Conservation (phyloP, 163 green algal species). For the Chlamydomonas reinhardtii region DNA sequence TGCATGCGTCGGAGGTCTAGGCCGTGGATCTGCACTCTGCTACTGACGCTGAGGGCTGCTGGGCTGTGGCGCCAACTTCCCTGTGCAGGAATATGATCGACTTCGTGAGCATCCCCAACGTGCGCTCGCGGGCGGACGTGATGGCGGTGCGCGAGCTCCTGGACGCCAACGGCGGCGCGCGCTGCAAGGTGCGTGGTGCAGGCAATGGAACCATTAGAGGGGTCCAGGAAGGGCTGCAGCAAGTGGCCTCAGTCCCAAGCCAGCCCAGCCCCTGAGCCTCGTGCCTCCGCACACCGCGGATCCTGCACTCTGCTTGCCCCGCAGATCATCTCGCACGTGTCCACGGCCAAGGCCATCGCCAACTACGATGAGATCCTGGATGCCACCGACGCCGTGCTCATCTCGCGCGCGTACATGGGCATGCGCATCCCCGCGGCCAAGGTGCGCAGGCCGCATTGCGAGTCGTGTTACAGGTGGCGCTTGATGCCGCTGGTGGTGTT, state of each 20-base stretch:
- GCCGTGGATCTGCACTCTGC: no score
- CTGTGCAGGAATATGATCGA: constrained; percentile 31
- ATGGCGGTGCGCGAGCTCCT: constrained; percentile 63
- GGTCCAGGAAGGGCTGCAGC: no score
- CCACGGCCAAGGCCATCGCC: constrained; percentile 72
- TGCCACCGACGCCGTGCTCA: constrained; percentile 73
- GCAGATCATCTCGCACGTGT: constrained; percentile 86
- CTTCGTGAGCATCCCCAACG: constrained; percentile 46
- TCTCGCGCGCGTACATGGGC: constrained; percentile 74
- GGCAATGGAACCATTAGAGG: no score
- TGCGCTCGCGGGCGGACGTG: constrained; percentile 72
- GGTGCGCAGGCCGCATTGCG: constrained; percentile 40
- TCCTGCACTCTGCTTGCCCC: no score
- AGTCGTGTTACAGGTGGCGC: neutral
- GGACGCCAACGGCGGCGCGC: constrained; percentile 32
- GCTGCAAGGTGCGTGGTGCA: constrained; percentile 58
- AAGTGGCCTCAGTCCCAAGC: no score
- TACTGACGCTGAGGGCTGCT: no score
- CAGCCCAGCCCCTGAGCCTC: neutral
- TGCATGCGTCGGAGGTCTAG: no score
- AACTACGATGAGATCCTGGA: constrained; percentile 79
- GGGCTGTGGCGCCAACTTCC: no score
- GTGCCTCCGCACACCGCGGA: no score
- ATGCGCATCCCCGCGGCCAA: constrained; percentile 76
- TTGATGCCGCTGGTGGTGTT: no score